A percentile compares a stretch with the other conserved stretches of the same genome.
Conservation (phyloP, 1,284 basidiomycete genomes). For the Earliella scabrosa region DNA sequence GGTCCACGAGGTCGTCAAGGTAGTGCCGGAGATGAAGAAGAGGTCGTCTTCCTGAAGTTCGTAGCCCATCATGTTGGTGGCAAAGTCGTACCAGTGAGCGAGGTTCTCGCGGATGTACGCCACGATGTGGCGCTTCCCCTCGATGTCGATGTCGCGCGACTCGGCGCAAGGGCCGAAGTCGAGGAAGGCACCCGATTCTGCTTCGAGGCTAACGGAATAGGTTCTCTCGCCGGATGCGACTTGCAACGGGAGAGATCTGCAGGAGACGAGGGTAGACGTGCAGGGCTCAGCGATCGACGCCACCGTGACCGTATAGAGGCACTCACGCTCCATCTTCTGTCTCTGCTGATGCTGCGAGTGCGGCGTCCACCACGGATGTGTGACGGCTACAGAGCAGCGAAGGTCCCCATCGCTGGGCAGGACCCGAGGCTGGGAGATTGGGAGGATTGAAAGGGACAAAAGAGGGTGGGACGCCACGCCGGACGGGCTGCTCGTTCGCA, state of each 20-base stretch:
- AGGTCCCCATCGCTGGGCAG: too few relatives aligned
- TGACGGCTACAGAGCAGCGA: too few relatives aligned
- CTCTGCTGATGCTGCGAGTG: too few relatives aligned
- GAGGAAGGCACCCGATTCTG: constrained; percentile 7
- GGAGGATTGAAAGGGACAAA: constrained; percentile 12
- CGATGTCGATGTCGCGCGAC: constrained; percentile 3
- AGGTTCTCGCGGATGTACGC: constrained; percentile 20
- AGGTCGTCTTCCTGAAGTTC: constrained; percentile 21
- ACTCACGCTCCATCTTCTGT: too few relatives aligned
- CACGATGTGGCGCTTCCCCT: constrained; percentile 16
- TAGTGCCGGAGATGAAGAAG: constrained; percentile 29
- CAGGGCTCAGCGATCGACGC: too few relatives aligned
- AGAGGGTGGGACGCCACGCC: background rate
- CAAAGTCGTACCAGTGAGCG: constrained; percentile 25
- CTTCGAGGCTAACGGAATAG: constrained; percentile 9
- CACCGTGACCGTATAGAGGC: too few relatives aligned
- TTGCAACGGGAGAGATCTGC: too few relatives aligned
- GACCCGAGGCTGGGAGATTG: background rate
- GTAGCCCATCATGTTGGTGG: constrained; percentile 13
- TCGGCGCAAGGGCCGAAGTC: too few relatives aligned
- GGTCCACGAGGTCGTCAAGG: constrained; percentile 20
- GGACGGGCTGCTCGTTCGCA: background rate
- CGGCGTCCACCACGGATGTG: too few relatives aligned
- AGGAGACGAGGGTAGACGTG: too few relatives aligned
- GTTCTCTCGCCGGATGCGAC: constrained; percentile 2